Conservation (phyloP, 352 stramenopile genomes). For the Phytophthora meadii region DNA sequence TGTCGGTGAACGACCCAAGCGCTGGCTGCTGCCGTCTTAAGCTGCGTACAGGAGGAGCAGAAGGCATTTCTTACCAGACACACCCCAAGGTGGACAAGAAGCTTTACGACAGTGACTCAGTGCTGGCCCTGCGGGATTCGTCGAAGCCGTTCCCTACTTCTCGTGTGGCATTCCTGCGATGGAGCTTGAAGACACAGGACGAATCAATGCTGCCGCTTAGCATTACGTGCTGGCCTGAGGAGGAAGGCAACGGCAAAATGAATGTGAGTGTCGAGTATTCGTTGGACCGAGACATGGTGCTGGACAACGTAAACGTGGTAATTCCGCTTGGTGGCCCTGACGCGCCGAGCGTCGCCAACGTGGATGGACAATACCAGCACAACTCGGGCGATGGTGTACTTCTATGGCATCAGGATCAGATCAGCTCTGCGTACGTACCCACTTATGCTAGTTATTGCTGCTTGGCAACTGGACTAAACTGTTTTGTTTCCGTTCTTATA, state of each 20-base stretch:
- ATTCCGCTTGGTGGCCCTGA: conserved; percentile 80
- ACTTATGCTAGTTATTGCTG: background rate
- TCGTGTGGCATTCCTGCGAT: conserved; percentile 83
- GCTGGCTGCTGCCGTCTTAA: conserved; percentile 78
- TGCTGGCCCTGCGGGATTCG: conserved; percentile 81
- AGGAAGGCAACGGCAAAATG: conserved; percentile 86
- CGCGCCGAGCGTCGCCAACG: conserved; percentile 71
- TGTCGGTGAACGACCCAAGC: conserved; percentile 82
- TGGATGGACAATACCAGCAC: conserved; percentile 90
- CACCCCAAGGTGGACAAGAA: conserved; percentile 91
- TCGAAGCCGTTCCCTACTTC: conserved; percentile 86
- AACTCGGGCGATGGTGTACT: conserved; percentile 74
- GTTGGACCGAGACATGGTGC: conserved; percentile 86
- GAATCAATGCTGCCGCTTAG: conserved; percentile 86
- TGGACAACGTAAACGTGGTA: conserved; percentile 90
- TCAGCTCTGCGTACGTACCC: conserved; percentile 73
- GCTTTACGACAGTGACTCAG: conserved; percentile 83
- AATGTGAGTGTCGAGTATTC: conserved; percentile 91
- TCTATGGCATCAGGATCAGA: conserved; percentile 85
- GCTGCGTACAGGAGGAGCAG: conserved; percentile 65
- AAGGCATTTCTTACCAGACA: conserved; percentile 86
- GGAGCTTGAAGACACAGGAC: conserved; percentile 89
- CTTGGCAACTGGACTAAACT: conserved; percentile 9
- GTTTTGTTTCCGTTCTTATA: conserved; percentile 29
- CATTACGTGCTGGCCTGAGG: conserved; percentile 90